Conservation (phyloP, 2,329 filamentous ascomycete species). For the Coniella vitis region DNA sequence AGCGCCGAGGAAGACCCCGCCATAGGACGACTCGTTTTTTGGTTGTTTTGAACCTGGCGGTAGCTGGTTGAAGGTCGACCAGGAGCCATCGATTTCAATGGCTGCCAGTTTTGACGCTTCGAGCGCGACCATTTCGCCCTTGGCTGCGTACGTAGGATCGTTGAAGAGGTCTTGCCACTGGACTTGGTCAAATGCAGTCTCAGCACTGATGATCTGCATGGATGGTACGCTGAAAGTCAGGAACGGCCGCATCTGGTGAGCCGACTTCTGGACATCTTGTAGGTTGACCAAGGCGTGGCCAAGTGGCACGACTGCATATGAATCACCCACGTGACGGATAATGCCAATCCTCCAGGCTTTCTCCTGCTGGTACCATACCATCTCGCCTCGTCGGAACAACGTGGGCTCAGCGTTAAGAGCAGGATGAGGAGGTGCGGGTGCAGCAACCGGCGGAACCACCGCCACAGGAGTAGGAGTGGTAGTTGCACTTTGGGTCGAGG, state of each 20-base stretch:
- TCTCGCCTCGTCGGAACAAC: conserved; percentile 27
- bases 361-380: conserved; percentile 29
- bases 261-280: conserved; percentile 18
- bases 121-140: conserved; percentile 24
- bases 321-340: conserved; percentile 19
- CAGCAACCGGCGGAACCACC: not conserved
- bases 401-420: conserved; percentile 11
- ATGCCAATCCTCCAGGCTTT: conserved; percentile 30
- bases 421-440: not conserved
- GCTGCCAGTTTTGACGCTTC: conserved; percentile 32
- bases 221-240: conserved; percentile 30
- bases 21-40: conserved; percentile 19
- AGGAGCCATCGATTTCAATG: conserved; percentile 28
- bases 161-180: conserved; percentile 24
- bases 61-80: conserved; percentile 26
- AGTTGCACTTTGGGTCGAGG: not conserved
- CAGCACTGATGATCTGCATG: conserved; percentile 20
- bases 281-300: conserved; percentile 22
- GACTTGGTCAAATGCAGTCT: conserved; percentile 22
- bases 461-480: not conserved
- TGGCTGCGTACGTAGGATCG: conserved; percentile 14
- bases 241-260: conserved; percentile 29
- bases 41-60: conserved; percentile 16
- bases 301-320: conserved; percentile 23
- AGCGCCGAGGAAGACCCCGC: conserved; percentile 29